Percentiles rank a stretch among this genome's conserved stretches.
phyloP scores from a whole-genome alignment of 805 yeast genomes.

The Debaryomyces hansenii region DNA sequence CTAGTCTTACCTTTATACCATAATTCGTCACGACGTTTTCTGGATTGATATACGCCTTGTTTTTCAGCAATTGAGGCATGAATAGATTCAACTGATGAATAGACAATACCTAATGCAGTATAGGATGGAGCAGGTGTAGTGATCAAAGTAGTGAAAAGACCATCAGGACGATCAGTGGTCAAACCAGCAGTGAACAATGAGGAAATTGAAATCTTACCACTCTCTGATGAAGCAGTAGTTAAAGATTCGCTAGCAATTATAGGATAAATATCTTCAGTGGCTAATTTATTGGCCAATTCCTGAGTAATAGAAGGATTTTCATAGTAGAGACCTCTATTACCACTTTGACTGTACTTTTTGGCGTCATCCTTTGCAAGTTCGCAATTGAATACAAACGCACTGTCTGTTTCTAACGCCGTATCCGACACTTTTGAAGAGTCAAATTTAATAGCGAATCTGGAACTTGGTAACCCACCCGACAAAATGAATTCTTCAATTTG shows the following conservation, averaged over 20 bases:
- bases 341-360: conserved; percentile 19
- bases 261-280: conserved; percentile 29
- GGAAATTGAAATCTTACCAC: conserved; percentile 34
- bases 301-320: conserved; percentile 16
- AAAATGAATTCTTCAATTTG: conserved; percentile 29
- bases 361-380: conserved; percentile 14
- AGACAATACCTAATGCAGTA: conserved; percentile 76
- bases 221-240: conserved; percentile 17
- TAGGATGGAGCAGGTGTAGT: conserved; percentile 59
- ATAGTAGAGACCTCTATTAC: conserved; percentile 30
- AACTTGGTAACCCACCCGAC: conserved; percentile 52
- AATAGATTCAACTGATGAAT: conserved; percentile 82
- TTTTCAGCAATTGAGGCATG: conserved; percentile 75
- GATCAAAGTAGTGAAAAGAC: conserved; percentile 81
- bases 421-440: conserved; percentile 11
- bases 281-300: conserved; percentile 25
- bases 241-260: conserved; percentile 25
- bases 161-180: conserved; percentile 83
- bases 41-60: conserved; percentile 91
- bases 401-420: conserved; percentile 12
- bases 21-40: conserved; percentile 72
- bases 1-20: conserved; percentile 97
- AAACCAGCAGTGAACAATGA: conserved; percentile 51
- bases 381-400: conserved; percentile 22
- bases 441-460: conserved; percentile 40